Conservation (phyloP, 495 filamentous ascomycete species). For the Parathielavia hyrcaniae region DNA sequence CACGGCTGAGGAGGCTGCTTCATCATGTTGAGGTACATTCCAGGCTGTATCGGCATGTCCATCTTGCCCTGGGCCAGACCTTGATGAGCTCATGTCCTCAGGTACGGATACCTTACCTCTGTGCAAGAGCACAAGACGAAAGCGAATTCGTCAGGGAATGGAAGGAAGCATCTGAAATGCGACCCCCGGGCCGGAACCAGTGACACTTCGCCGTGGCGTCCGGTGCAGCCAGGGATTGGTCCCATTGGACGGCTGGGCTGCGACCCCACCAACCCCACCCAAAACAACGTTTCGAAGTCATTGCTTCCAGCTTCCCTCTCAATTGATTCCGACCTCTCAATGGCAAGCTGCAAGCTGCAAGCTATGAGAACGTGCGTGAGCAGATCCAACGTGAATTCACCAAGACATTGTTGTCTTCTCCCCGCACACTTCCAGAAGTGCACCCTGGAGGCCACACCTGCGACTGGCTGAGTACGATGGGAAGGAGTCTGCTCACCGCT, state of each 20-base stretch:
- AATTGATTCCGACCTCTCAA: not conserved
- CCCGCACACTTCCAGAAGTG: not conserved
- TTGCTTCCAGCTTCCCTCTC: not conserved
- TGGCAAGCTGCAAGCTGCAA: not conserved
- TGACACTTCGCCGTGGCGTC: slow-evolving; percentile 19
- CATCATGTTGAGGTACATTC: not conserved
- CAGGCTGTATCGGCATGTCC: not conserved
- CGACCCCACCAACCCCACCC: not conserved
- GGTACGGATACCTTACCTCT: too few relatives aligned
- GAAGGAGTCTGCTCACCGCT: not conserved
- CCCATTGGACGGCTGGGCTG: slow-evolving; percentile 21
- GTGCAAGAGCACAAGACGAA: not conserved
- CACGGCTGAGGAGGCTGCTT: not conserved
- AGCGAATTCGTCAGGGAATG: not conserved
- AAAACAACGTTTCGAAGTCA: not conserved
- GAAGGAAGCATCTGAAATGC: slow-evolving; percentile 3
- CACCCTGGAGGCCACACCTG: too few relatives aligned
- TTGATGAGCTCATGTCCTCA: slow-evolving; percentile 5
- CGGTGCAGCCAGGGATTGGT: slow-evolving; percentile 10
- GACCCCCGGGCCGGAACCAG: slow-evolving; percentile 13
- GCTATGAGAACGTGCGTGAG: not conserved
- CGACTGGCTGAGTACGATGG: not conserved
- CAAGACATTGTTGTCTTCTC: not conserved
- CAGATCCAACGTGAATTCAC: not conserved
- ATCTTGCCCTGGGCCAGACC: not conserved